Base-by-base conservation (phyloP, 352 stramenopile genomes). In the Globisporangium nodosum region DNA sequence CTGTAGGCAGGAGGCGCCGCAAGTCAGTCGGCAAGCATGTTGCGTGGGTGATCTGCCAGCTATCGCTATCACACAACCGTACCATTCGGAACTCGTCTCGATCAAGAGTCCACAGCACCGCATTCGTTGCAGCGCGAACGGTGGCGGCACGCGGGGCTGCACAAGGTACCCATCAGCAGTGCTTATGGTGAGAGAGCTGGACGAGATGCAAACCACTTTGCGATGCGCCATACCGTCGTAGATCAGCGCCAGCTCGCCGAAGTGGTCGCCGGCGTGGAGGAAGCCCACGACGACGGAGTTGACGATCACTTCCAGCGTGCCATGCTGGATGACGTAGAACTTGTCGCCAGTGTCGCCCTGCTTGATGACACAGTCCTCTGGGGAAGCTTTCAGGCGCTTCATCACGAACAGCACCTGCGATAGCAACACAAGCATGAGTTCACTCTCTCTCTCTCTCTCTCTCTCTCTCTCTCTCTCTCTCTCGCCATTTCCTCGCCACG, bases 221-320 rank as follows among this genome's bases (percentile, higher is more conserved):
- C 21, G 6, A 7, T 12, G 45, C 8, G 21, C 11, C 68, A 50
- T 65, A 85, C 77, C 77, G 49, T 91, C 78, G 53, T 91, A 91
- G 61, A 98, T 96, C 30, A 98, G 74, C 2, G 83, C 85, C 31
- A 98, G 74, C 63, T 97, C 92, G 33, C 92, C 92, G 49, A 98
- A 98, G 60, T 91, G 74, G 40, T 87, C 78, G 13, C 76, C 81
- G 1, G 74, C 63, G 3, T 68, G 69, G 16, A 91, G 68, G 50
- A 71, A 76, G 1, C 81, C 81, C 4, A 91, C 76, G 16, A 80
- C 66, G 16, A 67, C 58, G 5, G 55, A 60, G 61, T 91, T 91
- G 51, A 91, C 81, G n/a, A 85, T 76, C 16, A 87, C 79, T 46
- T 91, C 81, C 5, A 88, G 74, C 9, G 67, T 81, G 6, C 81